A percentile compares a stretch with the other conserved stretches of the same genome.
Conservation (phyloP, 306 rosid species). For the Cicer judaicum region DNA sequence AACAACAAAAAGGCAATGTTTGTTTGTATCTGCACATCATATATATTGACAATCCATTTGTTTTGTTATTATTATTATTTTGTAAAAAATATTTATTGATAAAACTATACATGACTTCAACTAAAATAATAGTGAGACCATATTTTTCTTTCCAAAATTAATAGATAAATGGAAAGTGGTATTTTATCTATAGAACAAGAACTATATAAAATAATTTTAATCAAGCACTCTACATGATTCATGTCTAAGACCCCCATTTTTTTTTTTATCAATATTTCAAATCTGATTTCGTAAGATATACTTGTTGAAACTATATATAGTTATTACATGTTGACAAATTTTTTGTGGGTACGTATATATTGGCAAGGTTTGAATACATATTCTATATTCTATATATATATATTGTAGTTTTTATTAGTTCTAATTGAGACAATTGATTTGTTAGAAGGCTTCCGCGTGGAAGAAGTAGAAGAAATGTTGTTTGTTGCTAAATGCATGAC, state of each 20-base stretch:
- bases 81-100: not conserved
- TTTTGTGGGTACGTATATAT: not conserved
- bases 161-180: not conserved
- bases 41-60: not conserved
- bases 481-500: slow-evolving; percentile 29
- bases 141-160: not conserved
- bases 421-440: slow-evolving; percentile 34
- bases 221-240: slow-evolving; percentile 25
- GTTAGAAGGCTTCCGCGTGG: slow-evolving; percentile 59
- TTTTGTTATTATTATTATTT: no score
- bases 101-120: not conserved
- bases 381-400: no score
- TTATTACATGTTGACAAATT: slow-evolving; percentile 4
- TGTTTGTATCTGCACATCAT: slow-evolving; percentile 29
- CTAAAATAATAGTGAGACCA: not conserved
- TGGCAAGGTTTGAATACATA: not conserved
- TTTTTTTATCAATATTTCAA: slow-evolving; percentile 1
- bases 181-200: not conserved
- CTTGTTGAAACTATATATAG: slow-evolving; percentile 7
- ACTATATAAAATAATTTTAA: slow-evolving; percentile 23
- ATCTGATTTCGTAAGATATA: slow-evolving; percentile 13
- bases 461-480: slow-evolving; percentile 28
- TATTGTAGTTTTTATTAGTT: not conserved
- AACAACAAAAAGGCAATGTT: slow-evolving; percentile 38
- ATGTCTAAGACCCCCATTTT: not conserved